Evolutionary conservation across 257 asterid genomes (phyloP), one percentile per base, ranked within the genome.

Genomic region (Capsicum baccatum): DNA sequence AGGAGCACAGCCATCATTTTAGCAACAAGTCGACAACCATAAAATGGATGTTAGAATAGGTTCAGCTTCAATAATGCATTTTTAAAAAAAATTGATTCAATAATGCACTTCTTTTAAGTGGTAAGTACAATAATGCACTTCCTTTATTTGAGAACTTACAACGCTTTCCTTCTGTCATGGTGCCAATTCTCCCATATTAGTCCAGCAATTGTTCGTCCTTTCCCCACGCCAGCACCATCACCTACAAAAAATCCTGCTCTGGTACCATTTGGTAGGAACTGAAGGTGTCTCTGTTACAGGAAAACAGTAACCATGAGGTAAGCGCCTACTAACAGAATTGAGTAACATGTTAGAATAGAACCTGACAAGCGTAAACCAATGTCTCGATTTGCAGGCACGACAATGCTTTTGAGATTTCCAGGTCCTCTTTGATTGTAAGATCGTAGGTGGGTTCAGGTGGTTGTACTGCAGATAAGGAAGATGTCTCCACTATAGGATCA

Each of bases 221-320:
- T 97, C 71, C 99, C 99, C 84, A 95, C 97, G 84, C 99, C 98
- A 89, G 99, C 99, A 87, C 98, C 98, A 94, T 97, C 99, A 84
- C 99, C 98, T 80, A 95, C 91, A 88, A 97, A 97, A 94, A 97
- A 97, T 3, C 99, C 99, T 79, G 98, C 99, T 91, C 98, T 91
- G 71, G 88, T 86, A 90, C 98, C 95, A 88, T 84, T 89, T 48
- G 97, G 91, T 62, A 97, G 98, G 91, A 92, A 95, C 87, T 97
- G 98, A 87, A 90, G 93, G 89, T 97, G 99, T 82, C 99, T 94
- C 98, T 95, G 94, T 80, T 86, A 84, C 69, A 76, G 74, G 83
- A 83, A 85, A 71, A 85, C 70, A 68, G 89, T 80, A 55, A 81
- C 37, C 54, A 9, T 69, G 67, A 80, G 80, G 86, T 83, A 85